Evolutionary conservation across 164 flowering plant species (phyloP), one percentile per base, ranked within the genome.

Genomic region (Aristolochia contorta): DNA sequence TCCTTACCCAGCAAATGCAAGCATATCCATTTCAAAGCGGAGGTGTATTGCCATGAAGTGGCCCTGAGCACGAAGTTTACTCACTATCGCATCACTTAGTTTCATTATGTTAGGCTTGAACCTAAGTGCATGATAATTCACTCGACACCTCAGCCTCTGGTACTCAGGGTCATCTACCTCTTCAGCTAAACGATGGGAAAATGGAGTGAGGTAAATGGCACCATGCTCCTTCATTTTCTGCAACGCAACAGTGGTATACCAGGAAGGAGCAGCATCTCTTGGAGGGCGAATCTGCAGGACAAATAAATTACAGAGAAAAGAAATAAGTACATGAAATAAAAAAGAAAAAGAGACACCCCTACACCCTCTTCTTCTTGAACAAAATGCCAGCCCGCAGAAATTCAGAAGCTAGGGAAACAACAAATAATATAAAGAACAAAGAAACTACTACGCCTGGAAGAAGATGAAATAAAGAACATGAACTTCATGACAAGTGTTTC

Each of bases 11-110:
- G 99, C 99, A 82, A 93, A 93, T 71, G 99, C 84, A 62, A 93
- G 85, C 99, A 93, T 93, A 71, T 93, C 99, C 99, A 88, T 90
- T 78, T 93, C 99, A 61, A 93, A 93, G 37, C 97, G 99, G 74
- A 90, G 96, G 74, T 93, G 99, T 73, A 93, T 93, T 49, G 97
- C 77, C 99, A 93, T 93, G 81, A 88, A 93, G 76, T 80, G 96
- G 48, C 99, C 97, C 70, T 90, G 85, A 50, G 87, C 61, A 14
- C 97, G 92, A 41, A 93, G 93, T 71, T 79, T 86, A 56, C 71
- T 80, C 37, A 93, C 96, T 60, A 93, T 88, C 45, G 79, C 64
- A 54, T 81, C 75, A 65, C 99, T 90, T 52, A 93, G 59, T 76
- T 79, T 85, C 92, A 88, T 85, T 49, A 93, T 88, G 47, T 79